Evolutionary conservation across 1,284 basidiomycete genomes (phyloP), one percentile per base, ranked within the genome.

Genomic region (Ganoderma resinaceum): DNA sequence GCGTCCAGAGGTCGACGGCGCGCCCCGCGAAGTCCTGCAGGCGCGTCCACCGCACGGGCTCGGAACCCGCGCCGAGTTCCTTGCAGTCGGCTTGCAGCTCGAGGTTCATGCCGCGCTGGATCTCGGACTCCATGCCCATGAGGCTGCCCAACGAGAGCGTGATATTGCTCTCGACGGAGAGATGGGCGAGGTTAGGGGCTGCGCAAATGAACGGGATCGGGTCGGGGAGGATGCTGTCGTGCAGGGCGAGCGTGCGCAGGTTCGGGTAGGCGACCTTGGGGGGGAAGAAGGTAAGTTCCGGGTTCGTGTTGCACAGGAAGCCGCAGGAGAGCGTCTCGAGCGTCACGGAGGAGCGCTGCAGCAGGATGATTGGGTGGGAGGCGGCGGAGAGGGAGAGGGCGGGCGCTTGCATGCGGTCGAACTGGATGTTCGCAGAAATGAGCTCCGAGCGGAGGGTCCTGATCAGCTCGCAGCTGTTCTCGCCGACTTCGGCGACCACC

Each of bases 1-100:
- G 55, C 18, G 12, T 23, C 55, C 55, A 58, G 55, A 58, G 55
- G 14, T 58, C 55, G 55, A 58, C 55, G 55, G 23, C 33, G 55
- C 55, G 55, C 18, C 33, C 55, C 20, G 20, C n/a, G 33, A 58
- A 58, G 33, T 2, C 4, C 33, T 23, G 16, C 12, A 58, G 33
- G 33, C 37, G 16, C 31, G n/a, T 12, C 55, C 55, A 58, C 9
- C 11, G 31, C 11, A 11, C 14, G 11, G 55, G 14, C 33, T 1
- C 55, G 26, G 2, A 2, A 8, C 20, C 31, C 33, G 12, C 18
- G 33, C 8, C 33, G 31, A 31, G 11, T 18, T 3, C 18, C 5
- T 3, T n/a, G 43, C n/a, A 29, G 8, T 12, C 37, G 6, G 37
- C 0, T 8, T 35, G 55, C 20, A 58, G 29, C 33, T 35, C 7